Base-by-base conservation (phyloP, 2,329 filamentous ascomycete species). In the Dichotomopilus funicola region DNA sequence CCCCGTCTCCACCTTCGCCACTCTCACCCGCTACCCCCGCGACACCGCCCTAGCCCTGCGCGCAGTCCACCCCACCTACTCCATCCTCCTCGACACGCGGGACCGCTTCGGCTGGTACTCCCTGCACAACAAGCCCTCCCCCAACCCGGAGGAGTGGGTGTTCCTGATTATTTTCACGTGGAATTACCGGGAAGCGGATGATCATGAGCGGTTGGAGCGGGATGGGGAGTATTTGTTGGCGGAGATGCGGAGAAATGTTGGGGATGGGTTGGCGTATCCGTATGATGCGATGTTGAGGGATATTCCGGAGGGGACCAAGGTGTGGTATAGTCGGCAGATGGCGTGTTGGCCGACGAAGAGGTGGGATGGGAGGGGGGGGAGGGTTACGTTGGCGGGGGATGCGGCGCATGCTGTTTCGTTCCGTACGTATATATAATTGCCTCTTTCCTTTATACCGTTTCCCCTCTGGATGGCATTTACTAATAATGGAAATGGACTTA, bases 391-490 rank as follows among this genome's bases (percentile, higher is more conserved):
- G 37, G 60, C 56, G 0, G 62, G 62, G 4, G 62, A 63, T 49
- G 62, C 62, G 0, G 62, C 59, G 5, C 60, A 62, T 51, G 33
- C 59, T 1, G 59, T 62, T 59, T 58, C 55, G 0, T 61, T 57
- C 31, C 57, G 59, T 59, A 13, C 37, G 59, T 54, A n/a, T n/a
- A n/a, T n/a, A n/a, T n/a, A n/a, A n/a, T n/a, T n/a, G n/a, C n/a
- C n/a, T n/a, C n/a, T n/a, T n/a, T n/a, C n/a, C n/a, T n/a, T n/a
- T n/a, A n/a, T n/a, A n/a, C n/a, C n/a, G n/a, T n/a, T n/a, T n/a
- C n/a, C n/a, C n/a, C n/a, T n/a, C n/a, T n/a, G n/a, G n/a, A n/a
- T n/a, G n/a, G n/a, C n/a, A n/a, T n/a, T n/a, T n/a, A n/a, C n/a
- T n/a, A n/a, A n/a, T n/a, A n/a, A n/a, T n/a, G n/a, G n/a, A n/a